Percentiles rank a stretch among this genome's conserved stretches.
Conservation (phyloP, 2,329 filamentous ascomycete genomes). For the Alternaria brassicicola region DNA sequence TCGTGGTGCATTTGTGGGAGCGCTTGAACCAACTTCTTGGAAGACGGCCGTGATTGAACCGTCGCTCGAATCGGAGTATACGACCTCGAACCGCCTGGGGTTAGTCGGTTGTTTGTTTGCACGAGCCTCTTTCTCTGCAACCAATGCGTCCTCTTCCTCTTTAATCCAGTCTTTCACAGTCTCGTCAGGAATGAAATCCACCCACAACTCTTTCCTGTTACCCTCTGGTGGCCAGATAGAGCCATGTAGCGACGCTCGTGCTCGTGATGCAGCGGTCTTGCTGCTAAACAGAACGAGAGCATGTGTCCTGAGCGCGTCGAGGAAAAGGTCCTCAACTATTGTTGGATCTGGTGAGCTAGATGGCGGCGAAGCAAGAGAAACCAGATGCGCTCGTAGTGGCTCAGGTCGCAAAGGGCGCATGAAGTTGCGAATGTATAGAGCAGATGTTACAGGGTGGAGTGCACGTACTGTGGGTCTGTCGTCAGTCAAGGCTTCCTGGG, state of each 20-base stretch:
- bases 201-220: slow-evolving; percentile 81
- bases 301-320: slow-evolving; percentile 87
- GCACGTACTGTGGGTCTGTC: slow-evolving; percentile 46
- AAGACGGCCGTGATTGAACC: slow-evolving; percentile 36
- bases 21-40: slow-evolving; percentile 41
- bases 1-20: slow-evolving; percentile 31
- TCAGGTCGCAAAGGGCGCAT: slow-evolving; percentile 81
- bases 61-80: slow-evolving; percentile 31
- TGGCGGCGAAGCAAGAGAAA: slow-evolving; percentile 68
- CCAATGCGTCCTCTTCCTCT: slow-evolving; percentile 40
- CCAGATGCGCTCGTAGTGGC: slow-evolving; percentile 71
- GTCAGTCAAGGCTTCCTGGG: slow-evolving; percentile 29
- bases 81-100: slow-evolving; percentile 41
- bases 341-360: slow-evolving; percentile 57
- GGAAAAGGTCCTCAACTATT: slow-evolving; percentile 71
- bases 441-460: slow-evolving; percentile 50
- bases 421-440: slow-evolving; percentile 85
- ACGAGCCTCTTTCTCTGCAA: slow-evolving; percentile 39
- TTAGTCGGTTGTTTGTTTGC: slow-evolving; percentile 21
- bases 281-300: slow-evolving; percentile 78
- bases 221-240: slow-evolving; percentile 86
- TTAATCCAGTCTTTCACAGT: slow-evolving; percentile 76
- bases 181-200: slow-evolving; percentile 85
- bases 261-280: slow-evolving; percentile 73
- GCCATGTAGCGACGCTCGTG: slow-evolving; percentile 76